Evolutionary conservation across 495 filamentous ascomycete genomes (phyloP).

Genomic region (Penicillium nucicola): DNA sequence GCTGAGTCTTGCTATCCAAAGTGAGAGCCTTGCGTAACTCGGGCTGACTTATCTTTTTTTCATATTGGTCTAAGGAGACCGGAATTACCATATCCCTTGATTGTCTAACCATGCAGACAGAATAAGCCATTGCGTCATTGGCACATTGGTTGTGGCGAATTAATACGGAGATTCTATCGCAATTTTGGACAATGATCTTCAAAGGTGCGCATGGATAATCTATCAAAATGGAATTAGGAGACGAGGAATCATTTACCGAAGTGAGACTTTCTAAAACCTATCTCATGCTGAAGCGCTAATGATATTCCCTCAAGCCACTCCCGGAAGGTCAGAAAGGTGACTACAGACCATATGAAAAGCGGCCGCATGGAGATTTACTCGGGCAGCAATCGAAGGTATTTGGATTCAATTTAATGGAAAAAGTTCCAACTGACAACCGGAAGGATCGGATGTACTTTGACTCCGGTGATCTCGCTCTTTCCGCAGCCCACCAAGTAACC

Average conservation of each 20-base stretch:
- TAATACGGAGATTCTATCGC: too few relatives aligned
- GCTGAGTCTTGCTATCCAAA: too few relatives aligned
- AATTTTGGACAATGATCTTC: too few relatives aligned
- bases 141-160: too few relatives aligned
- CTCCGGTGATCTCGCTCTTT: slow-evolving; percentile 33
- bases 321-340: slow-evolving; percentile 8
- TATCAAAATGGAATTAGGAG: neutral
- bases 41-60: too few relatives aligned
- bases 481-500: slow-evolving; percentile 18
- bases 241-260: neutral
- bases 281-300: neutral
- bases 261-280: neutral
- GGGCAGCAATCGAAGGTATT: slow-evolving; percentile 13
- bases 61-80: too few relatives aligned
- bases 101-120: too few relatives aligned
- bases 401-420: too few relatives aligned
- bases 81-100: too few relatives aligned
- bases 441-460: slow-evolving; percentile 32
- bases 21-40: too few relatives aligned
- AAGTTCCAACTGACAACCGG: slow-evolving; percentile 2
- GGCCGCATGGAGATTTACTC: slow-evolving; percentile 9
- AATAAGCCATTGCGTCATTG: too few relatives aligned
- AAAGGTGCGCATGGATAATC: too few relatives aligned
- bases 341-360: slow-evolving; percentile 14
- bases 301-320: slow-evolving; percentile 3